phyloP scores from a whole-genome alignment of 371 early-diverging fungal species.

The Mortierella sp. region DNA sequence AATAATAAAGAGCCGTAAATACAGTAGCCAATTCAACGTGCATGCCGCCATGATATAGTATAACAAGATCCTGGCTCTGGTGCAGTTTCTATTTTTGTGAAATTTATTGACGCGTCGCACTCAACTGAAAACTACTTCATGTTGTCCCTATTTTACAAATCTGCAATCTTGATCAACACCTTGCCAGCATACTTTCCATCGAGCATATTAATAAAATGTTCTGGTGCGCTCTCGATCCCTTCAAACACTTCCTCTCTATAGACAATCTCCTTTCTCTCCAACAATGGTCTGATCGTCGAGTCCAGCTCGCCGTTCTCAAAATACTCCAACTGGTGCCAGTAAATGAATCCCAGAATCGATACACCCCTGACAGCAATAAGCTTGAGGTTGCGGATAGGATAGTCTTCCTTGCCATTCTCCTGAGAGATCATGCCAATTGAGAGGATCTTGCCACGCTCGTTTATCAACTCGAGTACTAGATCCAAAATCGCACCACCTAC shows the following conservation, averaged over 20 bases:
- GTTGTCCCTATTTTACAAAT: conserved; percentile 12
- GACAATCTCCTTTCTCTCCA: conserved; percentile 32
- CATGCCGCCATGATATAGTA: too few species aligned
- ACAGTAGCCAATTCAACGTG: too few species aligned
- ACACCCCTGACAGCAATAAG: conserved; percentile 26
- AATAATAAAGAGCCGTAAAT: too few species aligned
- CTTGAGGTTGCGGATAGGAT: conserved; percentile 45
- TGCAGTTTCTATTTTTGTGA: neutral
- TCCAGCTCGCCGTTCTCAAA: conserved; percentile 38
- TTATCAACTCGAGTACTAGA: conserved; percentile 32
- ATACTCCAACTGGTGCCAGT: conserved; percentile 49
- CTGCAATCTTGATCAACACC: conserved; percentile 47
- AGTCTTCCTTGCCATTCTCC: conserved; percentile 43
- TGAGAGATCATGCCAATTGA: conserved; percentile 57
- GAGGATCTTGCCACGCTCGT: conserved; percentile 36
- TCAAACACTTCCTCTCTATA: conserved; percentile 43
- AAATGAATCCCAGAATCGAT: conserved; percentile 42
- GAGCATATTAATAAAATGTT: conserved; percentile 47
- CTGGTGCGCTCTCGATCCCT: conserved; percentile 41
- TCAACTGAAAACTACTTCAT: too few species aligned
- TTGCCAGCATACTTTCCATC: conserved; percentile 49
- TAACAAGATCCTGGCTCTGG: too few species aligned
- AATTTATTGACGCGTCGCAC: neutral
- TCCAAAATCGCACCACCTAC: conserved; percentile 39
- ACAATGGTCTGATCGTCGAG: conserved; percentile 27